phyloP scores from a whole-genome alignment of 495 filamentous ascomycete genomes.

The Entonaema liquescens region DNA sequence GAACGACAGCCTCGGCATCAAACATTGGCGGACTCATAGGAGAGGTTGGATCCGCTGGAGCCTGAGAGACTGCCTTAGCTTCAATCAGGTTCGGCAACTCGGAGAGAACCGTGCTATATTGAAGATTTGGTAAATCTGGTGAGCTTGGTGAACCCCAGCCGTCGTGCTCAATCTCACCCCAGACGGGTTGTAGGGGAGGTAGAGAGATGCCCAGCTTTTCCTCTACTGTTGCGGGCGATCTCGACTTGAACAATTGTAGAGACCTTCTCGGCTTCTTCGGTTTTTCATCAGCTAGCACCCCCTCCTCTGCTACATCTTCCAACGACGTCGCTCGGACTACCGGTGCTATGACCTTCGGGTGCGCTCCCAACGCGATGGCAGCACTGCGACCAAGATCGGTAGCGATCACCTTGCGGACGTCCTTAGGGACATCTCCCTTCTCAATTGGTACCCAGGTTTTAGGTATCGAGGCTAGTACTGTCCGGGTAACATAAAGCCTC shows the following conservation, averaged over 20 bases:
- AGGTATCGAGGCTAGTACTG: conserved; percentile 80
- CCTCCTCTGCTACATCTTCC: conserved; percentile 15
- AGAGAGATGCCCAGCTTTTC: conserved; percentile 42
- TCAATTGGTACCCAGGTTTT: conserved; percentile 84
- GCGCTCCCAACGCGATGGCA: conserved; percentile 78
- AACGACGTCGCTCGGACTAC: conserved; percentile 24
- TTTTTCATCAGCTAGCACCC: neutral
- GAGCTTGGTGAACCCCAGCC: conserved; percentile 88
- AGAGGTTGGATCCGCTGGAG: conserved; percentile 67
- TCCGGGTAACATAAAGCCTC: conserved; percentile 88
- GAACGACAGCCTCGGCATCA: conserved; percentile 68
- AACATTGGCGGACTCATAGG: conserved; percentile 51
- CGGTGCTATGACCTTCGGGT: conserved; percentile 65
- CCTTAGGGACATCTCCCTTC: conserved; percentile 76
- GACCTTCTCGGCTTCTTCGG: conserved; percentile 24
- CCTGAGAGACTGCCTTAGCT: conserved; percentile 86
- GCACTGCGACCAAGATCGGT: conserved; percentile 77
- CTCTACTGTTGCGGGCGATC: conserved; percentile 37
- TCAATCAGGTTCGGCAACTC: conserved; percentile 94
- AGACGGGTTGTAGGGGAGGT: conserved; percentile 57
- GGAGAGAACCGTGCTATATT: conserved; percentile 80
- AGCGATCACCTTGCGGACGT: conserved; percentile 76
- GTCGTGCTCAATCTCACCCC: conserved; percentile 83
- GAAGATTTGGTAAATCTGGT: conserved; percentile 76
- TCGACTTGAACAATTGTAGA: conserved; percentile 39